Percentiles rank a stretch among this genome's conserved stretches.
phyloP scores from a whole-genome alignment of 179 eudicot species.

The Beta corolliflora region DNA sequence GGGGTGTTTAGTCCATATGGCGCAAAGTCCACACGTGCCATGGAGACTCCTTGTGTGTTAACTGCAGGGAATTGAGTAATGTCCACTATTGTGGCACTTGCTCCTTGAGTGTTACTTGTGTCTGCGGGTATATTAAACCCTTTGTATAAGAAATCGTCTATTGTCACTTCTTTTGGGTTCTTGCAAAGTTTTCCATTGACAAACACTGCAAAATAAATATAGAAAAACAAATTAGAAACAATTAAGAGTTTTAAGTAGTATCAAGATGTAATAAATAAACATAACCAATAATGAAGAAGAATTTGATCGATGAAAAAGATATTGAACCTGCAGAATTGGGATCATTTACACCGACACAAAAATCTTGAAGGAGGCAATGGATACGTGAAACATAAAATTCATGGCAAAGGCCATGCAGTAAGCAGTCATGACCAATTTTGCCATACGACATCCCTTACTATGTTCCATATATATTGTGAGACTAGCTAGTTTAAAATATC shows the following conservation, averaged over 20 bases:
- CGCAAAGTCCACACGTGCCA: constrained; percentile 36
- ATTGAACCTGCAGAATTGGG: constrained; percentile 17
- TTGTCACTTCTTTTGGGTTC: constrained; percentile 22
- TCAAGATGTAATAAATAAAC: no score
- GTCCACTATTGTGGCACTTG: constrained; percentile 21
- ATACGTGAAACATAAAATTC: constrained; percentile 16
- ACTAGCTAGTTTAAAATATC: no score
- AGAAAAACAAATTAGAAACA: background rate
- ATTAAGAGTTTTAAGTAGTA: background rate
- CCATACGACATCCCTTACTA: no score
- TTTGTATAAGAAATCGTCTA: constrained; percentile 22
- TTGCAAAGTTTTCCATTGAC: constrained; percentile 30
- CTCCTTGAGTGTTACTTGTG: constrained; percentile 15
- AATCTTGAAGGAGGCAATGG: constrained; percentile 30
- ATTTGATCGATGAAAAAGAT: background rate
- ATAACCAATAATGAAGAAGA: background rate
- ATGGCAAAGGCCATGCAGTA: constrained; percentile 22
- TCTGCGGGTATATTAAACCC: constrained; percentile 10
- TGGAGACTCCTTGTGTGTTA: constrained; percentile 34
- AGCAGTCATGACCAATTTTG: background rate
- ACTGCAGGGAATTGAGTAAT: constrained; percentile 10
- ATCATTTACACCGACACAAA: constrained; percentile 23
- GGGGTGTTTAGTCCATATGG: constrained; percentile 29
- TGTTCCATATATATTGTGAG: no score
- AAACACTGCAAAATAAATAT: constrained; percentile 21